Conservation (phyloP, 768 basidiomycete genomes). For the Dioszegia aurantiaca region DNA sequence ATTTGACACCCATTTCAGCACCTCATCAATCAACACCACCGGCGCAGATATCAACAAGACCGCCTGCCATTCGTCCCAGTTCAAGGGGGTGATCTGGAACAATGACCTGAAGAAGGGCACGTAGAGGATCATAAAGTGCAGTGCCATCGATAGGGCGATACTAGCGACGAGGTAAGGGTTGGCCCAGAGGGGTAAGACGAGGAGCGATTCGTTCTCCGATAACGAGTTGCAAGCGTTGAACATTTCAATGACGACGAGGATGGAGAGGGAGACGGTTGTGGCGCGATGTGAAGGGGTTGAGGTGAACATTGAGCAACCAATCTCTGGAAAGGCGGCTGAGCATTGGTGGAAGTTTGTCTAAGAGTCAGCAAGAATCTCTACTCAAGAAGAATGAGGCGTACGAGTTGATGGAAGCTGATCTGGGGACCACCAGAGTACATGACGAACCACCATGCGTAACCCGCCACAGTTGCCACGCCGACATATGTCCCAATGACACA, state of each 20-base stretch:
- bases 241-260: conserved; percentile 68
- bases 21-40: conserved; percentile 83
- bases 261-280: conserved; percentile 93
- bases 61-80: conserved; percentile 92
- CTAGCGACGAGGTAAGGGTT: conserved; percentile 89
- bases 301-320: conserved; percentile 95
- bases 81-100: conserved; percentile 89
- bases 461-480: conserved; percentile 89
- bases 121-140: conserved; percentile 94
- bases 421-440: conserved; percentile 86
- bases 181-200: conserved; percentile 86
- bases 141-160: conserved; percentile 81
- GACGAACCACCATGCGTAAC: conserved; percentile 99
- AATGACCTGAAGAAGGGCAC: conserved; percentile 90
- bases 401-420: conserved; percentile 88
- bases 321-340: conserved; percentile 68
- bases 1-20: conserved; percentile 66
- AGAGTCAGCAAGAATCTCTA: conserved; percentile 1
- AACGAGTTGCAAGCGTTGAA: conserved; percentile 69
- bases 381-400: conserved; percentile 55
- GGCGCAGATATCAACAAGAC: conserved; percentile 83
- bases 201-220: conserved; percentile 90
- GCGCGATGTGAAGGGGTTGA: conserved; percentile 79
- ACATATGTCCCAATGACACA: conserved; percentile 91
- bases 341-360: conserved; percentile 98